Evolutionary conservation across 768 basidiomycete species (phyloP).

Genomic region (Glaciozyma martinii): DNA sequence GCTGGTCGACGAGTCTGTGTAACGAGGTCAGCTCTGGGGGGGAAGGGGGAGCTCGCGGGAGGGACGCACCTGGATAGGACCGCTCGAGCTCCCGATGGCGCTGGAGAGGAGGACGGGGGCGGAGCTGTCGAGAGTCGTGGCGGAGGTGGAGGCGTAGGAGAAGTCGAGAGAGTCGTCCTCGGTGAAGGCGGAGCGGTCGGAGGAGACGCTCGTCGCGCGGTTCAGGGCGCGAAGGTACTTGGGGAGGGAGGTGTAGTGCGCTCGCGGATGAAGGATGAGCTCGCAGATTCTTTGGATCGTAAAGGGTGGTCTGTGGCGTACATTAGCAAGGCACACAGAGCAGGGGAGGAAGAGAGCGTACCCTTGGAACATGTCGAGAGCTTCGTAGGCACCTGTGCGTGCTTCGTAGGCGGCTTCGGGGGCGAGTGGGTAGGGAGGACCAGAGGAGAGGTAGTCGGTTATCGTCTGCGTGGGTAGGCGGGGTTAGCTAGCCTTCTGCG

Average conservation of each 20-base stretch:
- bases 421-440: constrained; percentile 56
- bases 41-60: too few species aligned
- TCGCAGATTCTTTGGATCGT: constrained; percentile 85
- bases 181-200: constrained; percentile 42
- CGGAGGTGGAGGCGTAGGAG: constrained; percentile 19
- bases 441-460: constrained; percentile 38
- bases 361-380: constrained; percentile 26
- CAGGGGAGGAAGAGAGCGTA: not conserved
- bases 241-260: constrained; percentile 65
- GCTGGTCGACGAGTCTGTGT: constrained; percentile 3
- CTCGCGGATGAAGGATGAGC: constrained; percentile 58
- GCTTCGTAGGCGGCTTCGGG: constrained; percentile 32
- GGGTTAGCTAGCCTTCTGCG: not conserved
- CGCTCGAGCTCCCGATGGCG: too few species aligned
- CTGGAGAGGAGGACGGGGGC: constrained; percentile 4
- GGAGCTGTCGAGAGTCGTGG: constrained; percentile 16
- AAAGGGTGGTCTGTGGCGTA: constrained; percentile 49
- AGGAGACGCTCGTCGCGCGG: constrained; percentile 72
- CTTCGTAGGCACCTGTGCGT: constrained; percentile 19
- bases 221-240: constrained; percentile 85
- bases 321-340: not conserved
- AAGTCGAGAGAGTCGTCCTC: constrained; percentile 16
- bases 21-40: not conserved
- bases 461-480: constrained; percentile 13
- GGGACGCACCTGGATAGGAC: too few species aligned